Conservation (phyloP, 2,329 filamentous ascomycete species). For the Botrytis medusae region DNA sequence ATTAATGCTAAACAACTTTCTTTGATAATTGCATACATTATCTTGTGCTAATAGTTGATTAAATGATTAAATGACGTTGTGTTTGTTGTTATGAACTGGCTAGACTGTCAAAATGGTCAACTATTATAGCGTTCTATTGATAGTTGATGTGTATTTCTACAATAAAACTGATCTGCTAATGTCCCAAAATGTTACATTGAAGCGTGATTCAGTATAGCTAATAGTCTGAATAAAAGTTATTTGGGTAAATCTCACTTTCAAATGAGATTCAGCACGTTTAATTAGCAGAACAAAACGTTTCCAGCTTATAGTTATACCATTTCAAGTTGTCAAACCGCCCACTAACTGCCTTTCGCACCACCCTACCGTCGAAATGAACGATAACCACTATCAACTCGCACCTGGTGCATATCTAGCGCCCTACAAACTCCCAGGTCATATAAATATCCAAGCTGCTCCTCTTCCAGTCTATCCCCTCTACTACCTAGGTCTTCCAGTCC, state of each 20-base stretch:
- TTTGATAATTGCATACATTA: fast-evolving
- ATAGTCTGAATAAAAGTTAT: not conserved
- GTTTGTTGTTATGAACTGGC: not conserved
- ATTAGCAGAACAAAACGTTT: not conserved
- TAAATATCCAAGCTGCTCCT: not conserved
- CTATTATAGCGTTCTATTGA: not conserved
- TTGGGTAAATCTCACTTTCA: not conserved
- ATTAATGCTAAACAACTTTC: not conserved
- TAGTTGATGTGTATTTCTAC: fast-evolving
- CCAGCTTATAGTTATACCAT: no score
- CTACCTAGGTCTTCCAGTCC: not conserved
- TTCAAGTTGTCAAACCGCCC: fast-evolving
- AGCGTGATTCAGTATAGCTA: fast-evolving
- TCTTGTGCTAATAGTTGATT: not conserved
- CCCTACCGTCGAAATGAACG: not conserved
- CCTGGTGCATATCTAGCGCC: no score
- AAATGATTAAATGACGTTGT: fast-evolving
- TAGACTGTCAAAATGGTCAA: fast-evolving
- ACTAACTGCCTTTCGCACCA: fast-evolving
- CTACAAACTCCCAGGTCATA: not conserved
- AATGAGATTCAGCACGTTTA: fast-evolving
- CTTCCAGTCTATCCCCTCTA: not conserved
- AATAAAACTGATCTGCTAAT: not conserved
- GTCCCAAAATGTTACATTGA: not conserved
- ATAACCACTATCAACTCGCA: not conserved